Evolutionary conservation across 116 monocot species (phyloP).

Genomic region (Iris pallida): DNA sequence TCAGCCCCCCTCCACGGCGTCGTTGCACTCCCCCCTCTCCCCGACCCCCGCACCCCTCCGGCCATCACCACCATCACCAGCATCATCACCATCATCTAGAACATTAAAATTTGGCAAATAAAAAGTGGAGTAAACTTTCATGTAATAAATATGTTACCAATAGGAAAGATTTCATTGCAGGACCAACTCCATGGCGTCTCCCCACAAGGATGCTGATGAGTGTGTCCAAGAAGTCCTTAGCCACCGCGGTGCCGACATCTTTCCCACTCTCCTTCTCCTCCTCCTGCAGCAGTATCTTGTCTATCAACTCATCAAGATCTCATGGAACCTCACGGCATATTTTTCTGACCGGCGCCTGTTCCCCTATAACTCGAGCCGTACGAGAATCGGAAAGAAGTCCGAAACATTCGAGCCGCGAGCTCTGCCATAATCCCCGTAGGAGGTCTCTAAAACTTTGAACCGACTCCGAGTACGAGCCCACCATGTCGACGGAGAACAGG

Average conservation of each 20-base stretch:
- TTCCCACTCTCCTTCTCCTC: background rate
- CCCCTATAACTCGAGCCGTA: slow-evolving; percentile 16
- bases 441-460: slow-evolving; percentile 18
- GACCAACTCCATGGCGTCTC: no score
- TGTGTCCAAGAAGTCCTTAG: slow-evolving; percentile 23
- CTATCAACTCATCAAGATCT: slow-evolving; percentile 2
- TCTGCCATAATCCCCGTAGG: slow-evolving; percentile 9
- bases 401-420: slow-evolving; percentile 26
- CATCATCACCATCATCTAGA: no score
- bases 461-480: slow-evolving; percentile 10
- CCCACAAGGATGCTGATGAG: slow-evolving; percentile 5
- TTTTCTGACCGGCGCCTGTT: background rate
- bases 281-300: background rate
- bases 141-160: no score
- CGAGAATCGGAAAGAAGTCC: slow-evolving; percentile 27
- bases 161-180: no score
- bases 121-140: no score
- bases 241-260: no score
- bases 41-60: no score
- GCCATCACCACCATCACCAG: no score
- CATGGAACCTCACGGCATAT: background rate
- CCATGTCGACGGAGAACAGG: slow-evolving; percentile 37
- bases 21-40: no score
- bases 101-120: no score
- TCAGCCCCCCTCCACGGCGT: no score